phyloP scores from a whole-genome alignment of 176 grass and related monocot species.

The Cymbopogon citratus region DNA sequence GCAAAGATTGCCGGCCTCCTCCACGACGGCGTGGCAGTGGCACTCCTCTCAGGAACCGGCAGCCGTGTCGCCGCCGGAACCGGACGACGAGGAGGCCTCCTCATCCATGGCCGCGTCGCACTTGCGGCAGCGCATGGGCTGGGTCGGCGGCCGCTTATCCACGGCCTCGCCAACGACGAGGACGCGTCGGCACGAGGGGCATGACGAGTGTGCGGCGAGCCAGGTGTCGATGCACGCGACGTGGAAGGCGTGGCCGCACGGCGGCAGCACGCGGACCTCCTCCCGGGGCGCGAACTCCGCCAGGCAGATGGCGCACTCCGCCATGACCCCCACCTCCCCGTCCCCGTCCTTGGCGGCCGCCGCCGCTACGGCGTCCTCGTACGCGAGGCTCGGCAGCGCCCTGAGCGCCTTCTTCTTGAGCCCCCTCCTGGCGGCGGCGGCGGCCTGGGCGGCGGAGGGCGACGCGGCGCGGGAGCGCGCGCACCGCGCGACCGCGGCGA shows the following conservation, averaged over 20 bases:
- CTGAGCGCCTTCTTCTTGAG: slow-evolving; percentile 68
- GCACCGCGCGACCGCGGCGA: slow-evolving; percentile 57
- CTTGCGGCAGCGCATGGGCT: slow-evolving; percentile 28
- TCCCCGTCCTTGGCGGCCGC: not conserved
- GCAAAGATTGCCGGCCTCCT: not conserved
- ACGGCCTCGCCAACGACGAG: slow-evolving; percentile 26
- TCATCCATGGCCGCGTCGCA: slow-evolving; percentile 27
- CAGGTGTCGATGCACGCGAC: slow-evolving; percentile 67
- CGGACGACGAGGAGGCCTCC: slow-evolving; percentile 19
- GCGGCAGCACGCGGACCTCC: slow-evolving; percentile 71
- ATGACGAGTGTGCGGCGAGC: slow-evolving; percentile 62
- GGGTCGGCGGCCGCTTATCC: not conserved
- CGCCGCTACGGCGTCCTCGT: slow-evolving; percentile 31
- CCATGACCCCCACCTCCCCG: not conserved
- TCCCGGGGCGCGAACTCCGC: slow-evolving; percentile 51
- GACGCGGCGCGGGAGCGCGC: slow-evolving; percentile 30
- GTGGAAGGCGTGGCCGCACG: slow-evolving; percentile 70
- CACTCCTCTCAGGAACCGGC: slow-evolving; percentile 17
- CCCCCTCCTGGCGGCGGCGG: slow-evolving; percentile 38
- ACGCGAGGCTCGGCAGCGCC: slow-evolving; percentile 48
- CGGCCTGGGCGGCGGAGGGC: not conserved
- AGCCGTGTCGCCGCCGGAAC: slow-evolving; percentile 3
- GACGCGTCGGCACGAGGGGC: slow-evolving; percentile 68
- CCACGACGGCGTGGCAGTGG: not conserved
- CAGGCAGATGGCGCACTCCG: slow-evolving; percentile 76